Evolutionary conservation across 1,284 basidiomycete species (phyloP).

Genomic region (Termitomyces sp.): DNA sequence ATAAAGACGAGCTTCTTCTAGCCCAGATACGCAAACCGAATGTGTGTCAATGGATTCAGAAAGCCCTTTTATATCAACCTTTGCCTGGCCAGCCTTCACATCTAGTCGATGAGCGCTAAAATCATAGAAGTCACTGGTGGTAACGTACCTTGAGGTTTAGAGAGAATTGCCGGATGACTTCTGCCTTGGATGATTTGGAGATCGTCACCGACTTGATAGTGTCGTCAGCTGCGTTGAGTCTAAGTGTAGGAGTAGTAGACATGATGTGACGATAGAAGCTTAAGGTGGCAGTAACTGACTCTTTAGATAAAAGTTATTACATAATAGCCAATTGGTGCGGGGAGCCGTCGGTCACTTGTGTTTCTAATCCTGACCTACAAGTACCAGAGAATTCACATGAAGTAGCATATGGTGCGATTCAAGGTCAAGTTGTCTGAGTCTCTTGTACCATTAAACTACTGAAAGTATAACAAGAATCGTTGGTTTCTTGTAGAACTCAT

Average conservation of each 20-base stretch:
- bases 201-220: slow-evolving; percentile 39
- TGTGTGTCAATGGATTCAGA: slow-evolving; percentile 43
- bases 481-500: slow-evolving; percentile 77
- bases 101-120: neutral
- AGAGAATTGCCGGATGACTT: slow-evolving; percentile 35
- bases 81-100: slow-evolving; percentile 42
- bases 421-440: slow-evolving; percentile 34
- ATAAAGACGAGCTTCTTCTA: slow-evolving; percentile 41
- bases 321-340: too few relatives aligned
- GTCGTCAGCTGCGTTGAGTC: slow-evolving; percentile 26
- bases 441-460: slow-evolving; percentile 5
- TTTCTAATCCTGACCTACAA: neutral
- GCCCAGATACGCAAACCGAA: slow-evolving; percentile 43
- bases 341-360: neutral
- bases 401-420: slow-evolving; percentile 47
- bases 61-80: slow-evolving; percentile 41
- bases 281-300: too few relatives aligned
- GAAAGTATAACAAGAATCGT: slow-evolving; percentile 50
- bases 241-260: slow-evolving; percentile 5
- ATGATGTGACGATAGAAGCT: neutral
- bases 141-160: slow-evolving; percentile 31
- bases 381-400: neutral
- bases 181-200: slow-evolving; percentile 37
- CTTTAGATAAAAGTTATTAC: too few relatives aligned
- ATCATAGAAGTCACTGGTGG: neutral